Base-by-base conservation (phyloP, 129 eudicot species). In the Chrysanthemum seticuspe region DNA sequence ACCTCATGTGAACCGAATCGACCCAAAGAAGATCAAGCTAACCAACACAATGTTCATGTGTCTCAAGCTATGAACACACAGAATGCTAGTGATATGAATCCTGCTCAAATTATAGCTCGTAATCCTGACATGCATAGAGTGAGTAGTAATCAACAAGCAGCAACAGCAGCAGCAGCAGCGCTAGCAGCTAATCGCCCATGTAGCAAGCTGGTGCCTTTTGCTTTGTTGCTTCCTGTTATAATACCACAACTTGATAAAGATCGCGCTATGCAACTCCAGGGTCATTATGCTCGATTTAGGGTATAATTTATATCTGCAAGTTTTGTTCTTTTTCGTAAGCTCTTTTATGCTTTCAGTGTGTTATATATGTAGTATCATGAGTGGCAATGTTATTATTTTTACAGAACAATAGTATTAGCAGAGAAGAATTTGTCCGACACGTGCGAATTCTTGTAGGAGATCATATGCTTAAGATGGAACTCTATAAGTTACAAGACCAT, bases 371-470 rank as follows among this genome's bases (percentile, higher is more conserved):
- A 13, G 67, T 61, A 16, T 55, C 5, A 15, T 47, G n/a, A 74
- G 25, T 51, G 40, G 23, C 16, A 49, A 47, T 63, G 45, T 45
- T 71, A 27, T 27, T 27, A 27, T 27, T 27, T 19, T 27, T 27
- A 5, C 91, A 87, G 98, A 86, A 76, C 80, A 87, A 84, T 77
- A 88, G 78, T 68, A 87, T 93, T 58, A 68, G 86, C 73, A 87
- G 86, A 81, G 95, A 87, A 34, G 85, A 61, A 18, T 93, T 93
- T 78, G 89, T 93, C 10, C 78, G 84, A 51, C 88, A 67, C 74
- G 86, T 93, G 97, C 82, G 89, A 72, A 66, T 64, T 76, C 84
- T 93, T 73, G 96, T 93, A 14, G 97, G 98, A 71, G 96, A 90
- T 75, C 96, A 93, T 76, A 87, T 87, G 92, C 86, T 94, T 52